Percentiles rank a stretch among this genome's conserved stretches.
Conservation (phyloP, 805 yeast species). For the Myxozyma mucilagina region DNA sequence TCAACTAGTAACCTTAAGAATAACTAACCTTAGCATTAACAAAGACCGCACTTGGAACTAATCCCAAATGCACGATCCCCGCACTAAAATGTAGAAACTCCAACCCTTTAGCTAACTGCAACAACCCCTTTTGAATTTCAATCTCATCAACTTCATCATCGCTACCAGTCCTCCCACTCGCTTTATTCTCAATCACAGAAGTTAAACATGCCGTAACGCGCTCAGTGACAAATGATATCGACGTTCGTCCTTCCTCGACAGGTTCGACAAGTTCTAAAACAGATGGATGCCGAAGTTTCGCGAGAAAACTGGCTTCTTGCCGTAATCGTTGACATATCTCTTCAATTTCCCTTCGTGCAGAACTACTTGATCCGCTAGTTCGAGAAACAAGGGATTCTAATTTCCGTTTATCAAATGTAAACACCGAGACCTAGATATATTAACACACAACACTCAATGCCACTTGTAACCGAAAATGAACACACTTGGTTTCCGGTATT, state of each 20-base stretch:
- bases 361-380: conserved; percentile 52
- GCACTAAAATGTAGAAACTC: conserved; percentile 81
- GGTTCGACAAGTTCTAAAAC: conserved; percentile 83
- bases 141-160: conserved; percentile 58
- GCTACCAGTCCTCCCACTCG: conserved; percentile 29
- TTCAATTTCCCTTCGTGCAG: conserved; percentile 52
- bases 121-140: conserved; percentile 66
- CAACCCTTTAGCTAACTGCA: conserved; percentile 74
- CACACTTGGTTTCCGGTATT: conserved; percentile 49
- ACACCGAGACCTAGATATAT: conserved; percentile 64
- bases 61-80: conserved; percentile 69
- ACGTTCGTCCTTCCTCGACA: conserved; percentile 77
- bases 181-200: conserved; percentile 44
- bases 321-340: conserved; percentile 68
- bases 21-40: conserved; percentile 53
- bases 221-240: conserved; percentile 83
- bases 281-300: conserved; percentile 87
- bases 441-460: conserved; percentile 8
- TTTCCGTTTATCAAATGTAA: conserved; percentile 79
- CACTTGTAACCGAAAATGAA: neutral
- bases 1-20: neutral
- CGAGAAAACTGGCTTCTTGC: conserved; percentile 66
- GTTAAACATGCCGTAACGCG: conserved; percentile 60
- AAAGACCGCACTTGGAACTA: conserved; percentile 75
- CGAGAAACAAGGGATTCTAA: conserved; percentile 58